Base-by-base conservation (phyloP, 1,139 yeast genomes). In the Hyphopichia burtonii region DNA sequence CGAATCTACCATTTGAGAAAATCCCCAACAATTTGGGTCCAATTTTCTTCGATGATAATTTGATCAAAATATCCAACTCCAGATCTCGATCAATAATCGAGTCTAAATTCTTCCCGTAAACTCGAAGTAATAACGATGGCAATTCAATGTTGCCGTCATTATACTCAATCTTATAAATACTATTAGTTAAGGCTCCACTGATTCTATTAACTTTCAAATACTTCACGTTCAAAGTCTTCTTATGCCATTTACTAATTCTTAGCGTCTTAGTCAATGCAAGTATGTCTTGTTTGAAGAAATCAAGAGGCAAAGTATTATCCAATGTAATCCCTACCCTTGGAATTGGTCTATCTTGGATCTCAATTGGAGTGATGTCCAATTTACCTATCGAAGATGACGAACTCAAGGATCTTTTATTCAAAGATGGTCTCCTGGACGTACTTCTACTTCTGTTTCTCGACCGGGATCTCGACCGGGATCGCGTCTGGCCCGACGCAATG, bases 21-120 rank as follows among this genome's bases (percentile, higher is more conserved):
- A 93, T 88, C 1, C 99, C 99, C 55, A 88, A 72, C 43, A 93
- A 65, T 48, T 83, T 78, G 2, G 99, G 97, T 0, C 99, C 99
- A 51, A 93, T 93, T 45, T 82, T 80, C 52, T 84, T 83, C 40
- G 74, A 71, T 1, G 95, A 84, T 44, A 93, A 74, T 55, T 94
- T 81, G 25, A 82, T 80, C 44, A 93, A 71, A 2, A 86, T 79
- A 40, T 77, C 75, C 50, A 93, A 74, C 62, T 93, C 99, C 48
- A 76, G 73, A 23, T 86, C 86, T 53, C 99, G 72, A 62, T 94
- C 97, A 51, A 93, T 90, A 45, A 93, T 81, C 40, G 85, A 79
- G 42, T 83, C 96, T 4, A 84, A 95, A 56, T 90, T 89, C 36
- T 87, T 86, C n/a, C 99, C 99, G 55, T 90, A 93, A 10, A 93